Evolutionary conservation across 1,284 basidiomycete species (phyloP), one percentile per base, ranked within the genome.

Genomic region (Malassezia obtusa): DNA sequence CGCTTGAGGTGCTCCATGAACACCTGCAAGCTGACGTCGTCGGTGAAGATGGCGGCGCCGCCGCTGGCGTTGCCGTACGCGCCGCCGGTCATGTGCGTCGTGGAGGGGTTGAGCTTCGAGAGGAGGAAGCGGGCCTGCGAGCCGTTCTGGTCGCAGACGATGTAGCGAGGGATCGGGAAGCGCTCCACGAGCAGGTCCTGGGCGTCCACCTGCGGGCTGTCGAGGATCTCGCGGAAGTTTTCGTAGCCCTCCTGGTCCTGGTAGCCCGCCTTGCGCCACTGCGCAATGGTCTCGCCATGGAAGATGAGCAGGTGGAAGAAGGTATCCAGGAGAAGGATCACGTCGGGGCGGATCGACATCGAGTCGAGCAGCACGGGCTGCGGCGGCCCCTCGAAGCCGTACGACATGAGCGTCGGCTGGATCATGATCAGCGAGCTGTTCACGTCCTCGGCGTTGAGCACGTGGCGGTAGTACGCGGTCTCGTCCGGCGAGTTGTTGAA

Each of bases 291-390:
- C 76, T 92, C 89, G 26, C 94, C 94, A 74, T 98, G 91, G 86
- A 95, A 98, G 77, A 98, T 98, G 68, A 98, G 85, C 65, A 98
- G 95, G 75, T 99, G 94, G 88, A 99, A 98, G 82, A 95, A 99
- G 3, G 94, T 98, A 74, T 99, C 94, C 59, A 99, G 84, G n/a
- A 99, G 81, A 32, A 99, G 82, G 64, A 98, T 86, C 62, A 91
- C 89, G 69, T 99, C 92, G 43, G 87, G 86, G 75, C 92, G 89
- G 78, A 98, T 96, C 45, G 91, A 96, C 31, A 98, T 85, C 55
- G 88, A 92, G 79, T 99, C 94, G 44, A 99, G 83, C 30, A 98
- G 79, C 33, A 98, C 92, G 8, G 94, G 94, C 67, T 91, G 87
- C 22, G 94, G 86, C 24, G 78, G 77, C 14, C 84, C 81, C 72